Base-by-base conservation (phyloP, 1,139 yeast species). In the Zygosaccharomyces pseudobailii region DNA sequence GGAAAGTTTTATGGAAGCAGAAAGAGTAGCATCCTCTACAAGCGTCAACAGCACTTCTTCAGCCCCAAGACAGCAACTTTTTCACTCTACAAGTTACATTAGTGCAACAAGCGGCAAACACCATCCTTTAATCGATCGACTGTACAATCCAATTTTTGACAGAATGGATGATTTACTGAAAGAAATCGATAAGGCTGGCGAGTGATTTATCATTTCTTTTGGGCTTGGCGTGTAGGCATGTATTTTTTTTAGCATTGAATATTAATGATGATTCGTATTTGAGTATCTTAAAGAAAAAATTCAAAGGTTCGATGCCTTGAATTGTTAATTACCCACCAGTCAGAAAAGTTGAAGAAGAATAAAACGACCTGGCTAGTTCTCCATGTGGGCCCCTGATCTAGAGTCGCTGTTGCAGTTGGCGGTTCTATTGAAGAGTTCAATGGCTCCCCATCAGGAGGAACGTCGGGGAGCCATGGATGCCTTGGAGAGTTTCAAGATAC, bases 401-500 rank as follows among this genome's bases (percentile, higher is more conserved):
- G 72, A 73, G 24, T 80, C 86, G 25, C 66, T 84, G 44, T 74
- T 72, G 46, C 92, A 85, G 64, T 72, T 87, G 55, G 77, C 78
- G 47, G 71, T 73, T 21, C 81, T 87, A 33, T 74, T 87, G 55
- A 71, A 75, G 43, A 87, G 86, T 5, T 80, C 92, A 1, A 72
- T 87, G 55, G 81, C 89, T 2, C 66, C 83, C 13, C 71, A 77
- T 55, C 73, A 77, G 40, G 61, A 64, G 6, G 79, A 74, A 43
- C 74, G 95, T 55, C 68, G 66, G n/a, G 70, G 71, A 48, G 81
- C 86, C 1, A 86, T 79, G 55, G 81, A 79, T 40, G 87, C 92
- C 3, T 72, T 89, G 44, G 75, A 75, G 13, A 78, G 76, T 43
- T 95, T 94, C 30, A 79, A 79, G 56, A 56, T 66, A 20, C 87